Evolutionary conservation across 1,139 yeast species (phyloP).

Genomic region (Wickerhamiella pararugosa): DNA sequence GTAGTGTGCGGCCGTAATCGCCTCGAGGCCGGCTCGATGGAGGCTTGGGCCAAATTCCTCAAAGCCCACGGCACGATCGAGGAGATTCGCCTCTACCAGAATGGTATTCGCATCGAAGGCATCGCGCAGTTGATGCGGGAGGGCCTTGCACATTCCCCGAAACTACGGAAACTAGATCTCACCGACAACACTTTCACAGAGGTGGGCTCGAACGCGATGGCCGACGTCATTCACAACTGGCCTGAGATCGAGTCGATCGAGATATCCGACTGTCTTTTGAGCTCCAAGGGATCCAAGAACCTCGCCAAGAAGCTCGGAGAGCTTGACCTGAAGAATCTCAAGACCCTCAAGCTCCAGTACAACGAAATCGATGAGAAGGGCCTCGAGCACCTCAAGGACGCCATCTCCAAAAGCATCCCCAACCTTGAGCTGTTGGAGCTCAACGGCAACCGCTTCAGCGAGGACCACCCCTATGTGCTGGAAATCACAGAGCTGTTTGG

Average conservation of each 20-base stretch:
- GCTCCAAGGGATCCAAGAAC: conserved; percentile 51
- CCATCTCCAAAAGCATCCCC: conserved; percentile 42
- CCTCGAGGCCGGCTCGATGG: conserved; percentile 82
- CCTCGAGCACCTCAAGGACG: conserved; percentile 39
- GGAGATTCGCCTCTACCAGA: conserved; percentile 73
- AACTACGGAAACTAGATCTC: conserved; percentile 59
- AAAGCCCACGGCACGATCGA: conserved; percentile 64
- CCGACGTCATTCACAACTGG: conserved; percentile 44
- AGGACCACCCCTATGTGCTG: conserved; percentile 48
- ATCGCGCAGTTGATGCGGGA: conserved; percentile 55
- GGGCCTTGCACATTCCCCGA: conserved; percentile 50
- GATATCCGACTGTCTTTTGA: conserved; percentile 77
- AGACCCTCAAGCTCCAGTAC: conserved; percentile 62
- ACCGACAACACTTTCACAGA: conserved; percentile 91
- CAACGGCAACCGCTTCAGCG: conserved; percentile 83
- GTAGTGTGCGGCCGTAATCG: conserved; percentile 95
- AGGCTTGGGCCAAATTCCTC: conserved; percentile 44
- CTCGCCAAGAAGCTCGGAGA: conserved; percentile 24
- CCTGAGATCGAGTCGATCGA: conserved; percentile 53
- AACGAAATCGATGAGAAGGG: conserved; percentile 69
- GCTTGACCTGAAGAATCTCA: conserved; percentile 27
- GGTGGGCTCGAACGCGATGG: conserved; percentile 66
- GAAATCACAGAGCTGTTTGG: conserved; percentile 49
- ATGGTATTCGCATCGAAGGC: conserved; percentile 93
- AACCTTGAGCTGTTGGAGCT: conserved; percentile 54